Base-by-base conservation (phyloP, 768 basidiomycete genomes). In the Termitomyces sp. region DNA sequence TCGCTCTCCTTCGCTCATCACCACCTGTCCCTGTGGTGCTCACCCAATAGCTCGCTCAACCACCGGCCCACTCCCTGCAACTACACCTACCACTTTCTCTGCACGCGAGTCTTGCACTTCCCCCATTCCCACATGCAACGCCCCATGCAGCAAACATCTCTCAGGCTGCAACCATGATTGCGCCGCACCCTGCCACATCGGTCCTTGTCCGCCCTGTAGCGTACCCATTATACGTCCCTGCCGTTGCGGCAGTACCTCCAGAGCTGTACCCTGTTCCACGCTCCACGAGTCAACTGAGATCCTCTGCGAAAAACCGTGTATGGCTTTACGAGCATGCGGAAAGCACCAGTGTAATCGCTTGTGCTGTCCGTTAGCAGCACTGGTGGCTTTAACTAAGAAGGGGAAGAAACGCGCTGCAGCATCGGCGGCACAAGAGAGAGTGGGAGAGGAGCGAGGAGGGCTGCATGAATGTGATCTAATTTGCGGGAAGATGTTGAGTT, bases 281-380 rank as follows among this genome's bases (percentile, higher is more conserved):
- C 68, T 77, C 14, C 71, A 72, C 43, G 68, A 65, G 27, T 76
- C 68, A 21, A 65, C 64, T 25, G 88, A 91, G 55, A 79, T 94
- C 41, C 69, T 88, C 1, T 98, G 97, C 69, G 88, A 93, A 55
- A 80, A 82, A 32, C 81, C 85, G 1, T 99, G 97, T 66, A 72
- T 74, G 19, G 89, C 86, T 0, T 73, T 93, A 10, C 82, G 94
- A 16, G 79, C 82, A 8, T 98, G 97, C 66, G 92, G 95, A 0
- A 77, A 85, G 21, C 97, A 99, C 64, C 85, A 88, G 59, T 98
- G 97, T 66, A 76, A 78, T 17, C 79, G 94, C 3, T 57, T 87
- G 9, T 98, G 97, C 67, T 99, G 97, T 64, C 95, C 97, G 0
- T 79, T 98, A 0, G 88, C 93, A 0, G 82, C 79, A 19, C 72